These are phyloP conservation scores for Syzygium jambos DNA, from an alignment of 345 rosid genomes.

Conservation along the genomic window DNA sequence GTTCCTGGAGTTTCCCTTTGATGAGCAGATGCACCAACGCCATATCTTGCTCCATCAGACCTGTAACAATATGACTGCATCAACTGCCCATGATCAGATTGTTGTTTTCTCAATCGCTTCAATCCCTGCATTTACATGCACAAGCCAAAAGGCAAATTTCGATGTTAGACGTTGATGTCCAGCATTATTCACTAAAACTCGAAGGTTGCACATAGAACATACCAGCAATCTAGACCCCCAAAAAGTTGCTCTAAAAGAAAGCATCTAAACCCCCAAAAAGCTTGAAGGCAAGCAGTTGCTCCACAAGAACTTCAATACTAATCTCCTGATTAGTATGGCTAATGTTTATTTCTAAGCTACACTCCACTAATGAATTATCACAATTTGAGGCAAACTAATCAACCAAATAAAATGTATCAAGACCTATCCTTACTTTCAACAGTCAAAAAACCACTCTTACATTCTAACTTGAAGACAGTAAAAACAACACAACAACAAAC, in stretches of 20 bases:
- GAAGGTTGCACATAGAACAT: not conserved
- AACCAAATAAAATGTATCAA: not conserved
- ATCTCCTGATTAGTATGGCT: not conserved
- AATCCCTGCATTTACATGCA: constrained; percentile 27
- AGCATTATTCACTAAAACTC: not conserved
- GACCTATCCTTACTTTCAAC: not conserved
- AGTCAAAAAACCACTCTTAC: not conserved
- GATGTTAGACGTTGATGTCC: not conserved
- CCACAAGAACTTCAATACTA: not conserved
- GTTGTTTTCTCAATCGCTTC: constrained; percentile 55
- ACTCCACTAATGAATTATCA: not conserved
- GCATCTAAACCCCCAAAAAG: not conserved
- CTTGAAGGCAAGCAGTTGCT: not conserved
- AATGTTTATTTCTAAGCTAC: not conserved
- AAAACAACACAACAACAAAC: not conserved
- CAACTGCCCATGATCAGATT: constrained; percentile 19
- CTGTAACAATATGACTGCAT: constrained; percentile 17
- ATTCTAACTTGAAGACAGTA: not conserved
- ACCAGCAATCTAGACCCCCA: not conserved
- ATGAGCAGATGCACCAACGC: not conserved
- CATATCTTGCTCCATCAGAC: constrained; percentile 18
- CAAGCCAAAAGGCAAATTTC: not conserved
- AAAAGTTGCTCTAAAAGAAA: not conserved
- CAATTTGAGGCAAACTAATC: not conserved
- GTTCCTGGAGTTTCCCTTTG: constrained; percentile 23